Evolutionary conservation across 306 rosid species (phyloP).

Genomic region (Chamaecrista fasciculata): DNA sequence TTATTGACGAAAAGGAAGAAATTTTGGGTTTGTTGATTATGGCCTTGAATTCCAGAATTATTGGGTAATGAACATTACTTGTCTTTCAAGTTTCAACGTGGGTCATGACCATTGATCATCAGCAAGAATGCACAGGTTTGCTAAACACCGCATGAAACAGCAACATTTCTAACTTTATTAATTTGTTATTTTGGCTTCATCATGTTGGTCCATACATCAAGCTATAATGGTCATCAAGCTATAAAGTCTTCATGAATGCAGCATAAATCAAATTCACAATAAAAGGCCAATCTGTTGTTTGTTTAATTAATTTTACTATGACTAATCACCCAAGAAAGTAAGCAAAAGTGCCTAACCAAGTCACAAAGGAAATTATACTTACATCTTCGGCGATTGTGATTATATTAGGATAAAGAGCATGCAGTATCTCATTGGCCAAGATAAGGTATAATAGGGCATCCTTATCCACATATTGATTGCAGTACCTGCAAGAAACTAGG

Average conservation of each 20-base stretch:
- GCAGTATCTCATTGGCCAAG: conserved; percentile 86
- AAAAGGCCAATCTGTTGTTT: not conserved
- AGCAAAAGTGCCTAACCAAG: conserved; percentile 14
- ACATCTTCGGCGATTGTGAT: conserved; percentile 94
- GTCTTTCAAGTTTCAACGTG: too few relatives aligned
- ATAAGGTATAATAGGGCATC: conserved; percentile 84
- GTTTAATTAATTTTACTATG: not conserved
- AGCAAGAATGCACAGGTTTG: not conserved
- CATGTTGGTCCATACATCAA: not conserved
- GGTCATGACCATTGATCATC: not conserved
- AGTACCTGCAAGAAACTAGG: conserved; percentile 58
- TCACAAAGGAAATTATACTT: conserved; percentile 34
- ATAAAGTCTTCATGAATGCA: not conserved
- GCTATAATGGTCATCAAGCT: not conserved
- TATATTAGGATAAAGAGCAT: conserved; percentile 70
- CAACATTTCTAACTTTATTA: not conserved
- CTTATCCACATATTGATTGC: conserved; percentile 94
- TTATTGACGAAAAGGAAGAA: too few relatives aligned
- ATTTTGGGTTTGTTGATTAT: not conserved
- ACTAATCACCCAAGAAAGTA: not conserved
- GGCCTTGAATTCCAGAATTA: not conserved
- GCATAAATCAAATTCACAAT: conserved; percentile 14
- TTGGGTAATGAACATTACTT: not conserved
- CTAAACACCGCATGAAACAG: not conserved
- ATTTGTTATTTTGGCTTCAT: not conserved